A percentile compares a stretch with the other conserved stretches of the same genome.
These are phyloP conservation scores for Zopfia rhizophila DNA, from an alignment of 2,329 filamentous ascomycete species.

Conservation along the genomic window DNA sequence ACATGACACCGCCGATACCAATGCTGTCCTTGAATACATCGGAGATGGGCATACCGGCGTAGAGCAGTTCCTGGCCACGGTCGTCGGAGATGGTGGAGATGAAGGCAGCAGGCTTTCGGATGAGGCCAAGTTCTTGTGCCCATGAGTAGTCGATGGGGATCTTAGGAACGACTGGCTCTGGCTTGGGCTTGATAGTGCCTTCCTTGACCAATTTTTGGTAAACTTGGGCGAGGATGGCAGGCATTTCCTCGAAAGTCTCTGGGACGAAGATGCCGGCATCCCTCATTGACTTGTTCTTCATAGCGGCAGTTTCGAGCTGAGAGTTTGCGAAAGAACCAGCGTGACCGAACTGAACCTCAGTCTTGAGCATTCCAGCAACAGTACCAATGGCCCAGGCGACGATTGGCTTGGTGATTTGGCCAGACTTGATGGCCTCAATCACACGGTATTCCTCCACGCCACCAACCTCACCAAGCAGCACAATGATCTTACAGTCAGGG, in stretches of 20 bases:
- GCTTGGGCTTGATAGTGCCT: conserved; percentile 83
- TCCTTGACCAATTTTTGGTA: conserved; percentile 89
- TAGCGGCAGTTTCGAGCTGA: conserved; percentile 93
- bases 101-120: conserved; percentile 99
- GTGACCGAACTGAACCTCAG: conserved; percentile 99
- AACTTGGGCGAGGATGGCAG: conserved; percentile 76
- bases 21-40: conserved; percentile 99
- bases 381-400: conserved; percentile 99
- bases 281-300: conserved; percentile 97
- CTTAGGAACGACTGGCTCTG: conserved; percentile 95
- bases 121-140: conserved; percentile 98
- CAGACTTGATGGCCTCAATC: conserved; percentile 95
- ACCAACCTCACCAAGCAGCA: conserved; percentile 97
- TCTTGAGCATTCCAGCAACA: conserved; percentile 99
- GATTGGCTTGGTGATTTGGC: conserved; percentile 96
- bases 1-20: conserved; percentile 99
- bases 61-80: conserved; percentile 98
- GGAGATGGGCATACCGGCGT: conserved; percentile 99
- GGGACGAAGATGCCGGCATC: conserved; percentile 95
- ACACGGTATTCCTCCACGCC: conserved; percentile 99
- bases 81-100: conserved; percentile 99
- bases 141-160: conserved; percentile 99
- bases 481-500: conserved; percentile 95
- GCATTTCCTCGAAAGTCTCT: conserved; percentile 96
- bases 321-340: conserved; percentile 99